Base-by-base conservation (phyloP, 2,329 filamentous ascomycete genomes). In the Blastomyces parvus region DNA sequence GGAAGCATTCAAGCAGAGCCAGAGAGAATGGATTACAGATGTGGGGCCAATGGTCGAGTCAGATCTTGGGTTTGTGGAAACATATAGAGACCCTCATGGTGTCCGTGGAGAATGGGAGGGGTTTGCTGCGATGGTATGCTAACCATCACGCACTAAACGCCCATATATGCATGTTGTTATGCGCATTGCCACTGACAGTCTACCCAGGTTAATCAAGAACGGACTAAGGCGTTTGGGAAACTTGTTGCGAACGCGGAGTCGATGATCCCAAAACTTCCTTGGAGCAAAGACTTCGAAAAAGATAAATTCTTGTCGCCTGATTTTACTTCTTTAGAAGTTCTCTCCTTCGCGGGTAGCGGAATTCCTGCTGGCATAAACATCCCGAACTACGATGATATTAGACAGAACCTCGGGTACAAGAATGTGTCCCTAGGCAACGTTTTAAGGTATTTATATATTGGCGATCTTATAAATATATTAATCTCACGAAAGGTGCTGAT, bases 231-330 rank as follows among this genome's bases (percentile, higher is more conserved):
- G 0, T 97, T 97, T 72, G 88, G 88, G 8, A 88, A 89, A 68
- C 84, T 97, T 1, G 94, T 97, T 4, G 83, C 87, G 25, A 87
- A 87, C 33, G 92, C 94, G 0, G 88, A 91, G 13, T 80, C 81
- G 56, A 87, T 96, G 73, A 97, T 99, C 60, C 90, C 91, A 7
- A 86, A 95, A 66, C 80, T 99, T 17, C 94, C 94, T 0, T 99
- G 94, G 94, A 80, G 82, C 44, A 83, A 84, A 57, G 89, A 90
- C 0, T 99, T 97, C 68, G 94, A 99, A 74, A 97, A 97, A 77
- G 92, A 97, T 79, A 91, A 89, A 71, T 99, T 99, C 76, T 78
- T 96, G 44, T 93, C 90, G 61, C 94, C 94, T 0, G 94, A 99
- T 74, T 99, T 99, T 73, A 97, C 94, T 0, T 94, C 89, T 11